Evolutionary conservation across 495 filamentous ascomycete genomes (phyloP).

Genomic region (Niebla homalea): DNA sequence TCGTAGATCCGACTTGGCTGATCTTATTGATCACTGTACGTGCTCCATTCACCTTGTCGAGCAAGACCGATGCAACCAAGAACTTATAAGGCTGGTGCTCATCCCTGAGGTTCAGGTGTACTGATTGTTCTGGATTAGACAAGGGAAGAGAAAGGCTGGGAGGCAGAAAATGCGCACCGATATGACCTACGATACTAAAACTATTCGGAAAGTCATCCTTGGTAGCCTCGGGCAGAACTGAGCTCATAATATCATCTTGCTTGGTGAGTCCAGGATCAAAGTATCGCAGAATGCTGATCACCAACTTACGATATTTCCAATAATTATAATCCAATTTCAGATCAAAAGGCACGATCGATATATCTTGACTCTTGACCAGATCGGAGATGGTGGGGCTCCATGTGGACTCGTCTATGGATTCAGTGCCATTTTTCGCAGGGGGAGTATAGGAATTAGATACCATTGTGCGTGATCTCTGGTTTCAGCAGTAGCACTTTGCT

Average conservation of each 20-base stretch:
- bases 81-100: constrained; percentile 68
- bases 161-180: constrained; percentile 39
- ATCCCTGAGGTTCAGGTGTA: constrained; percentile 81
- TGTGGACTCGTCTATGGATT: constrained; percentile 48
- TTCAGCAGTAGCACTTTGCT: constrained; percentile 66
- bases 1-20: constrained; percentile 71
- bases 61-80: constrained; percentile 66
- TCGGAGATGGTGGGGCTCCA: constrained; percentile 59
- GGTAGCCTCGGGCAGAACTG: constrained; percentile 58
- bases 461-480: constrained; percentile 53
- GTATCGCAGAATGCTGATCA: constrained; percentile 1
- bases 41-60: constrained; percentile 74
- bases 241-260: constrained; percentile 65
- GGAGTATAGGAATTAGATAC: constrained; percentile 27
- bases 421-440: background rate
- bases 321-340: constrained; percentile 68
- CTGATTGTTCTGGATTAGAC: constrained; percentile 22
- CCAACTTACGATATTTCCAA: constrained; percentile 62
- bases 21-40: constrained; percentile 92
- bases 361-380: constrained; percentile 48
- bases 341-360: constrained; percentile 59
- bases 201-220: constrained; percentile 65
- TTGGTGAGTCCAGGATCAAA: background rate
- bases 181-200: constrained; percentile 77
- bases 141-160: constrained; percentile 5